Evolutionary conservation across 139 green algal genomes (phyloP).

Genomic region (Closterium sp.): DNA sequence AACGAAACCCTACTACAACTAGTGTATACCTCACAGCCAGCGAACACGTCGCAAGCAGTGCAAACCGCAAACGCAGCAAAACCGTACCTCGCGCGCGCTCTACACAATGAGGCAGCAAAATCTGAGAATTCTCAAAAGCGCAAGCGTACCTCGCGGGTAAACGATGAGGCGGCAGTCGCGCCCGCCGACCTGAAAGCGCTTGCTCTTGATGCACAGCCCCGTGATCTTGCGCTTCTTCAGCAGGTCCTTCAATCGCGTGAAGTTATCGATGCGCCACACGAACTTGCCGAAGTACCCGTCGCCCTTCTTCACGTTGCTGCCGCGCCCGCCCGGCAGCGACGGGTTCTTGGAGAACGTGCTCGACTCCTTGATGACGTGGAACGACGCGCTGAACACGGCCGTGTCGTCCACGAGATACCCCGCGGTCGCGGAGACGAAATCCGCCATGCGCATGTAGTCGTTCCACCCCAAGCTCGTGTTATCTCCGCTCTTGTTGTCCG

Average conservation of each 20-base stretch:
- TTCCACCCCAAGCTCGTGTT: slow-evolving; percentile 77
- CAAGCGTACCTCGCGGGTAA: slow-evolving; percentile 71
- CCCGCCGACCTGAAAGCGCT: slow-evolving; percentile 64
- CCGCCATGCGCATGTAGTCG: slow-evolving; percentile 71
- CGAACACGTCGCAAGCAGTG: too few relatives aligned
- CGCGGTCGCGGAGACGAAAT: slow-evolving; percentile 20
- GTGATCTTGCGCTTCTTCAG: slow-evolving; percentile 82
- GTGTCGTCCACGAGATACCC: slow-evolving; percentile 56
- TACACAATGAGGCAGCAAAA: too few relatives aligned
- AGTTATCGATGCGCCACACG: slow-evolving; percentile 73
- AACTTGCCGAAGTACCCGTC: slow-evolving; percentile 64
- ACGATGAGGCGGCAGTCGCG: slow-evolving; percentile 70
- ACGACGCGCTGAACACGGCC: slow-evolving; percentile 61
- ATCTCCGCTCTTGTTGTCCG: slow-evolving; percentile 64
- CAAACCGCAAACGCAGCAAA: too few relatives aligned
- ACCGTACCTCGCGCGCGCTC: too few relatives aligned
- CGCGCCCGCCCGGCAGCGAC: neutral
- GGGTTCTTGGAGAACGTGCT: slow-evolving; percentile 57
- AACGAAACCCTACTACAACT: too few relatives aligned
- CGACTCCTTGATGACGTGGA: slow-evolving; percentile 70
- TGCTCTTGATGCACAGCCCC: slow-evolving; percentile 73
- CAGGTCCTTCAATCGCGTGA: slow-evolving; percentile 74
- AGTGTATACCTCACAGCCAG: too few relatives aligned
- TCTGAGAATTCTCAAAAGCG: too few relatives aligned
- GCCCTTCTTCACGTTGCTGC: slow-evolving; percentile 29